Evolutionary conservation across 139 green algal species (phyloP).

Genomic region (Tetraselmis chui): DNA sequence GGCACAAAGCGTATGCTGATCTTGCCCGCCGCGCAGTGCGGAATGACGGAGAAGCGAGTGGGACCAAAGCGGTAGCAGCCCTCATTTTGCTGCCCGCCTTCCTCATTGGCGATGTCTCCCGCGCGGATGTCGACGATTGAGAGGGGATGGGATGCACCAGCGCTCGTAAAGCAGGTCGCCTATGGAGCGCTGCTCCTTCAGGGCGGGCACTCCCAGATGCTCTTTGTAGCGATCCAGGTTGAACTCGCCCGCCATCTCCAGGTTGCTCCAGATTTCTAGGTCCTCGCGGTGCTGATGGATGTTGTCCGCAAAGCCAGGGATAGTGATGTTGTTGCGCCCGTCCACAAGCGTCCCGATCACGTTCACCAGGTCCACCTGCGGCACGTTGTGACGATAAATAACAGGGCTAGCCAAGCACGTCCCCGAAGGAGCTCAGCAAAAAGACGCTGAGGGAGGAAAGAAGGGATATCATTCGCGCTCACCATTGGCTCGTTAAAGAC

Average conservation of each 20-base stretch:
- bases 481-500: constrained; percentile 88
- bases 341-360: constrained; percentile 48
- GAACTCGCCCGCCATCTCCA: constrained; percentile 2
- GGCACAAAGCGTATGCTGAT: constrained; percentile 66
- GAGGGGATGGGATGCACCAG: constrained; percentile 83
- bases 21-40: constrained; percentile 64
- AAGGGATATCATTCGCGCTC: constrained; percentile 44
- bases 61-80: constrained; percentile 72
- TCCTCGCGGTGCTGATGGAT: background rate
- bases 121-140: constrained; percentile 78
- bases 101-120: constrained; percentile 12
- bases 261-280: background rate
- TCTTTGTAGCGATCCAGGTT: constrained; percentile 38
- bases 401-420: background rate
- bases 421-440: constrained; percentile 39
- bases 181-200: constrained; percentile 42
- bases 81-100: constrained; percentile 8
- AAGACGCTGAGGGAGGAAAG: constrained; percentile 10
- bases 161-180: constrained; percentile 69
- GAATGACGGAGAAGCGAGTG: constrained; percentile 90
- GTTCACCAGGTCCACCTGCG: constrained; percentile 11
- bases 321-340: constrained; percentile 34
- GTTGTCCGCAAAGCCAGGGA: background rate
- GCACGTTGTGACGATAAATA: too few relatives aligned
- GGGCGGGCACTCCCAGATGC: constrained; percentile 57